Percentiles rank a stretch among this genome's conserved stretches.
phyloP scores from a whole-genome alignment of 805 yeast genomes.

The Cyberlindnera saturnus region DNA sequence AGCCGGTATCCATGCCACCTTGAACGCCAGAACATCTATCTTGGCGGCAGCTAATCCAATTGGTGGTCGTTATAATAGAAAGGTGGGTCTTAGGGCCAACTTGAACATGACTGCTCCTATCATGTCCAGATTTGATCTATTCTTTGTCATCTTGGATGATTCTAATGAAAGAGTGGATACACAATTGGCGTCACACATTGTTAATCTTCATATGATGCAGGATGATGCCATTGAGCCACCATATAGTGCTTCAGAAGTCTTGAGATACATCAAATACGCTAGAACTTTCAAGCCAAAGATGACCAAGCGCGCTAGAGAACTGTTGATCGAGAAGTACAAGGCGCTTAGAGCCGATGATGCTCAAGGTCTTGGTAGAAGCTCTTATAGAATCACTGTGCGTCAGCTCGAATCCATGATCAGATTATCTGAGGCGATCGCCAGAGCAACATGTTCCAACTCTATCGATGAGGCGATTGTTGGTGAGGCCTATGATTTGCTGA shows the following conservation, averaged over 20 bases:
- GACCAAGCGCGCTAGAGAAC: conserved; percentile 74
- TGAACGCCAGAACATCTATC: conserved; percentile 94
- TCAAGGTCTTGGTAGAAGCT: conserved; percentile 76
- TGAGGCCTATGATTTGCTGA: conserved; percentile 84
- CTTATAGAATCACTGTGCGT: conserved; percentile 94
- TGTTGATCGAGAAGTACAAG: conserved; percentile 71
- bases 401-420: conserved; percentile 93
- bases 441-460: conserved; percentile 68
- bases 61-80: conserved; percentile 93
- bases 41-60: conserved; percentile 98
- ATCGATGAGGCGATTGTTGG: conserved; percentile 85
- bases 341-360: conserved; percentile 87
- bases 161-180: conserved; percentile 89
- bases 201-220: conserved; percentile 82
- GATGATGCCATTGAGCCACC: conserved; percentile 91
- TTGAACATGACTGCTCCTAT: conserved; percentile 96
- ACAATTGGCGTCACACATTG: conserved; percentile 87
- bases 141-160: conserved; percentile 91
- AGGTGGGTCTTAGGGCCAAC: conserved; percentile 75
- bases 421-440: conserved; percentile 91
- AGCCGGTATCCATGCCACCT: conserved; percentile 97
- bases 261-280: conserved; percentile 87
- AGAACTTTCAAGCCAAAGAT: conserved; percentile 86
- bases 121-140: conserved; percentile 95
- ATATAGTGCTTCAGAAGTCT: conserved; percentile 78